A percentile compares a stretch with the other conserved stretches of the same genome.
Conservation (phyloP, 768 basidiomycete genomes). For the Lyophyllum decastes region DNA sequence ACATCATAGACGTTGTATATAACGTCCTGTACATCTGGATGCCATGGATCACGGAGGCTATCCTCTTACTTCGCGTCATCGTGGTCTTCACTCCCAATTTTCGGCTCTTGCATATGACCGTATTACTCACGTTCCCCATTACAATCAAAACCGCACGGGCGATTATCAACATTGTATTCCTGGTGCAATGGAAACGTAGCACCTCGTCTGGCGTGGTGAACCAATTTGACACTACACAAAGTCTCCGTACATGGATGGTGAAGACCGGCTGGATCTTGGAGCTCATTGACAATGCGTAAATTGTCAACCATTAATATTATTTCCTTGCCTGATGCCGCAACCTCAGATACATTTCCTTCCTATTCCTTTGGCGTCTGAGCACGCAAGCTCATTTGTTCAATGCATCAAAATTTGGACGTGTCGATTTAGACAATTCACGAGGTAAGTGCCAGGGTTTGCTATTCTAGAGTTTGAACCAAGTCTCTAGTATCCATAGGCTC, state of each 20-base stretch:
- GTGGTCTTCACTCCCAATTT: not conserved
- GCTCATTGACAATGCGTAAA: slow-evolving; percentile 6
- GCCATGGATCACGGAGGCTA: slow-evolving; percentile 6
- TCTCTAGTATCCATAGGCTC: not conserved
- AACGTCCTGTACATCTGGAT: not conserved
- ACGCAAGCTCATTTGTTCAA: not conserved
- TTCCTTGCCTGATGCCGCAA: not conserved
- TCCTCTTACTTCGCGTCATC: slow-evolving; percentile 7
- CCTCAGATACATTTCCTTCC: slow-evolving; percentile 1
- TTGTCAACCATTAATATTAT: not conserved
- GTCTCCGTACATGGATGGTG: slow-evolving; percentile 3
- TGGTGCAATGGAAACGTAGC: not conserved
- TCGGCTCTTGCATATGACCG: not conserved
- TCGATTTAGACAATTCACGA: not conserved
- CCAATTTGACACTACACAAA: not conserved
- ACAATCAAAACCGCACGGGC: not conserved
- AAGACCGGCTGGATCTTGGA: slow-evolving; percentile 4
- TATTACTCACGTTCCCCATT: not conserved
- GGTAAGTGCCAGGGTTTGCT: not conserved
- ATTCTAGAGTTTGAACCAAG: not conserved
- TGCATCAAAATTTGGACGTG: not conserved
- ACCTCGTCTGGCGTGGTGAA: not conserved
- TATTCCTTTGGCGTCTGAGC: slow-evolving; percentile 1
- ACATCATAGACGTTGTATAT: not conserved
- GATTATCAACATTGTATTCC: not conserved